Evolutionary conservation across 2,329 filamentous ascomycete genomes (phyloP), one percentile per base, ranked within the genome.

Genomic region (Xylariomycetidae sp.): DNA sequence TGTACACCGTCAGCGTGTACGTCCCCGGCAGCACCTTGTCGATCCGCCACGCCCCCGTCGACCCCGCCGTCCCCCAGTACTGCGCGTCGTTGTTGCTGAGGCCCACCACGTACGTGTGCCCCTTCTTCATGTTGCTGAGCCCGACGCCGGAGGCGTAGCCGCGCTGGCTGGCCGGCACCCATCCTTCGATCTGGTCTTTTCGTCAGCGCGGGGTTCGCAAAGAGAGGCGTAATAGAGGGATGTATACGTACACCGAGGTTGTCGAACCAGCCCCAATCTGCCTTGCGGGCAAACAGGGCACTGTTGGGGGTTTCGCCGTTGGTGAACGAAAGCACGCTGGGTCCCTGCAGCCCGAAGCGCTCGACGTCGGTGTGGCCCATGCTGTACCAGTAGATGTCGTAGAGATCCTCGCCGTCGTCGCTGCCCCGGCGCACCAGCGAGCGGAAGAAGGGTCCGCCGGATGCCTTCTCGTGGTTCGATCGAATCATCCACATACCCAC

Each of bases 381-480:
- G 40, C 57, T 61, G 46, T 64, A 65, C 36, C 63, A 58, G 29
- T 64, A 61, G 35, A 64, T 64, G 16, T 64, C 61, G 39, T 63
- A 64, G 12, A 65, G 46, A 34, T 65, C 61, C 12, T 59, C 58
- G 9, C 58, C 59, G 13, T 47, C 52, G 9, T 47, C 44, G 34
- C 48, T 48, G 19, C 57, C 60, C 13, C 59, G 57, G 6, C 60
- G 53, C n/a, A 63, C 45, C 13, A 63, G 50, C 19, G 54, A 59
- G 18, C 60, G 49, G 53, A 62, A 63, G 38, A 63, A 63, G 2
- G 60, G 59, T 0, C 56, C 55, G 4, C 55, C 56, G 0, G 58
- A 61, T 4, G 60, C 60, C 47, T 63, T 64, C 39, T 63, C 60
- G 32, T 63, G 60, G 38, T 63, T 61, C 15, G 53, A 60, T 5